Evolutionary conservation across 768 basidiomycete species (phyloP), one percentile per base, ranked within the genome.

Genomic region (Phanerochaete carnosa): DNA sequence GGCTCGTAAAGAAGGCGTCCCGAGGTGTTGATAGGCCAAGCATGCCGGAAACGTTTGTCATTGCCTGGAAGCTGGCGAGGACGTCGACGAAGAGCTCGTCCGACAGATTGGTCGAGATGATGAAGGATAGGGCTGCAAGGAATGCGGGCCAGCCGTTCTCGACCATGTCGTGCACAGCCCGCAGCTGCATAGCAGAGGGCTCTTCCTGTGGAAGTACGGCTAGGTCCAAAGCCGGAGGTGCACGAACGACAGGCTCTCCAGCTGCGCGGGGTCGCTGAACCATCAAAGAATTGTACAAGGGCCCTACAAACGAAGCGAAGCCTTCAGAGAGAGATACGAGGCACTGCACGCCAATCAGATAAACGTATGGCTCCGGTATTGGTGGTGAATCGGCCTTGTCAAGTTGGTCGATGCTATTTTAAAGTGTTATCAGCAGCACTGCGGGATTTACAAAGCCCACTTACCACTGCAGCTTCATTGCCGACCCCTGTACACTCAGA

Each of bases 351-450:
- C 87, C 92, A 1, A 99, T 83, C 8, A 99, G 88, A 69, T 95
- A 96, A 63, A 96, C 83, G 70, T 99, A 98, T 3, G 90, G 82
- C 60, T 99, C 97, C 0, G 97, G 96, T 56, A 98, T 95, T 0
- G 86, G 80, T 0, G 97, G 97, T 0, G 95, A 86, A 66, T 99
- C 97, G 0, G 94, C 90, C 73, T 99, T 99, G 77, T 99, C 96
- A 13, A 98, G 84, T 72, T 98, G 97, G 71, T 99, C 96, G 66
- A 99, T 98, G 71, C 95, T 97, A 4, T 8, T 37, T 0, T 23
- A 13, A 23, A 23, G 1, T 25, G 26, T 19, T 55, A 37, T 3
- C 32, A 45, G 53, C 55, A 55, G 47, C 58, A 43, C 39, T 58
- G 61, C 35, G 46, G n/a, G 53, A 37, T 23, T 32, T 33, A 43